Evolutionary conservation across 345 rosid genomes (phyloP).

Genomic region (Aquilaria malaccensis): DNA sequence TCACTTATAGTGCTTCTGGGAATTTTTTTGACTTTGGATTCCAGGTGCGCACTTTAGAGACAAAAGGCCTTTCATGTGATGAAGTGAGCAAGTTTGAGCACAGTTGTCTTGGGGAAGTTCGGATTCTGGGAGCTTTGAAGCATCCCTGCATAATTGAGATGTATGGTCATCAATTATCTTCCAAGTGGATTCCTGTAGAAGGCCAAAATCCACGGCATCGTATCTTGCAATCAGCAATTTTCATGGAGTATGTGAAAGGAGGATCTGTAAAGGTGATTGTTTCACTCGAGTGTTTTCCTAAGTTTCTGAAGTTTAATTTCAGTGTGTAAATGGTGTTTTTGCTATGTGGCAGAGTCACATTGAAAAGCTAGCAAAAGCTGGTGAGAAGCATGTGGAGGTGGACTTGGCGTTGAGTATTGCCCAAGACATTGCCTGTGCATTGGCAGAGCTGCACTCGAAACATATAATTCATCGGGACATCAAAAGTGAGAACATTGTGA

Average conservation of each 20-base stretch:
- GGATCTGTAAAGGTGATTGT: slow-evolving; percentile 72
- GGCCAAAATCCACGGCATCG: slow-evolving; percentile 52
- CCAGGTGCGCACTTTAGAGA: slow-evolving; percentile 69
- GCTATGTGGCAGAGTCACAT: slow-evolving; percentile 49
- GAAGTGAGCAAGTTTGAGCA: slow-evolving; percentile 72
- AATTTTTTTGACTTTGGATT: slow-evolving; percentile 7
- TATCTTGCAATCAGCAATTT: slow-evolving; percentile 58
- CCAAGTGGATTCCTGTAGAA: slow-evolving; percentile 53
- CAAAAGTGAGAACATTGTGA: slow-evolving; percentile 88
- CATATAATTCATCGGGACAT: slow-evolving; percentile 93
- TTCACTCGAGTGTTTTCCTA: not conserved
- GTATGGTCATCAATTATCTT: slow-evolving; percentile 81
- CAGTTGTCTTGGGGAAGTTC: slow-evolving; percentile 81
- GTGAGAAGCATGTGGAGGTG: slow-evolving; percentile 55
- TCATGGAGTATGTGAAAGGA: slow-evolving; percentile 77
- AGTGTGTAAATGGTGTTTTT: slow-evolving; percentile 1
- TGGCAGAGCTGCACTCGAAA: slow-evolving; percentile 74
- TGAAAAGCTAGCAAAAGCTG: slow-evolving; percentile 56
- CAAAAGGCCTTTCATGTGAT: slow-evolving; percentile 41
- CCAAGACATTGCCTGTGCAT: slow-evolving; percentile 66
- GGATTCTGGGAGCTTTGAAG: slow-evolving; percentile 65
- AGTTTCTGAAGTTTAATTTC: not conserved
- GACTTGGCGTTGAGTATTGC: slow-evolving; percentile 66
- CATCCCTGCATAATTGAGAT: slow-evolving; percentile 86
- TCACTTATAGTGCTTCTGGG: not conserved